Base-by-base conservation (phyloP, 2,329 filamentous ascomycete genomes). In the Lasiodiplodia gonubiensis region DNA sequence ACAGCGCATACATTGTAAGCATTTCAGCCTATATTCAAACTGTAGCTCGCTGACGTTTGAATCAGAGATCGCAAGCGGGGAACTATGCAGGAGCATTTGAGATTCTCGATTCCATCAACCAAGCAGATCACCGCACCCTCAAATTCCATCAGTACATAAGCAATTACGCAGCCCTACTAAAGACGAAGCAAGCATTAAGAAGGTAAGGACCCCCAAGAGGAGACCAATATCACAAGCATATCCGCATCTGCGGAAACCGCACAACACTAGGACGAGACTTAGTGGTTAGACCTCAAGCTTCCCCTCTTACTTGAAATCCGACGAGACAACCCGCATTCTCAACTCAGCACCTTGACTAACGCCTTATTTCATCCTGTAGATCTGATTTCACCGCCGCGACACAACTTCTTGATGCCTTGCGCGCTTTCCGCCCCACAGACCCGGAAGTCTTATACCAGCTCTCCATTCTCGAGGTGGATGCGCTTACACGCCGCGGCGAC, bases 61-160 rank as follows among this genome's bases (percentile, higher is more conserved):
- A 63, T 52, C 67, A 84, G 79, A 81, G 90, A 6, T 85, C 87
- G 10, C 86, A 89, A 67, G 85, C 82, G 55, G 94, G 94, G 1
- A 85, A 84, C 37, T 96, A 93, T 74, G 86, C 89, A 25, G 86
- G 91, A 60, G 92, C 91, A 0, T 83, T 90, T 64, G 79, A 81
- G 14, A 82, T 83, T 30, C 80, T 94, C 54, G 85, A 89, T 64
- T 80, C 81, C 33, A 78, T 93, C 21, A 85, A 90, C 61, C 23
- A 48, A 7, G 30, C 90, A 68, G 81, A 86, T 4, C 83, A 92
- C 48, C 88, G 90, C 3, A 90, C 92, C 0, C 86, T 94, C 76
- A 97, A 93, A 77, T 86, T 90, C 21, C 89, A 90, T 70, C 92
- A 96, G 71, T 90, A 90, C 74, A 88, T 91, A 82, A 81, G 86